Evolutionary conservation across 768 basidiomycete genomes (phyloP), one percentile per base, ranked within the genome.

Genomic region (Tulasnella sp.): DNA sequence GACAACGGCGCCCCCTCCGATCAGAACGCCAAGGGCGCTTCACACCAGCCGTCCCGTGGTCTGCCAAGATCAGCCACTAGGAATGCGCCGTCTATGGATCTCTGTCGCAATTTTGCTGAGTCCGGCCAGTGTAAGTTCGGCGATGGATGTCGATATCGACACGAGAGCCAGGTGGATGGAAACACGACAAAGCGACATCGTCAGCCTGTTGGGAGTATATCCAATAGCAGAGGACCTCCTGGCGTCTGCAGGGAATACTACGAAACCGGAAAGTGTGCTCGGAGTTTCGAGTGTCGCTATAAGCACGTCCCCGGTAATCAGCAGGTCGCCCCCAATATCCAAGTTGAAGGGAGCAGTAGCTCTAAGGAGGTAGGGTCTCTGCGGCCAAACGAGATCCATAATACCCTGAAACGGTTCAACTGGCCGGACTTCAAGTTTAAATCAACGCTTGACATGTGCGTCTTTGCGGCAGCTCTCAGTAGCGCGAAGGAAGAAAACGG

Each of bases 161-260:
- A 74, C 75, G 1, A 75, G 78, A 61, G 71, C 68, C 4, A 77
- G 74, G 63, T 76, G 77, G 60, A 51, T 66, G 50, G 31, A 30
- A 22, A 31, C 70, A 43, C 62, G 63, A 11, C 73, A 68, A 60
- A 30, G 43, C 31, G 24, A 30, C 42, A 21, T 59, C 27, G 56
- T 22, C 53, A 10, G 60, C 66, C 70, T 3, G 31, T 68, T 0
- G 65, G 67, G 9, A 61, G 66, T 1, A 44, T n/a, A n/a, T 12
- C 8, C 19, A 63, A 12, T 12, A 11, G 2, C 53, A 21, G 11
- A 24, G 24, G 57, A 22, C 74, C 75, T 2, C 61, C 27, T 21
- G 77, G 77, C 1, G 68, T 72, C 7, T 82, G 80, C 68, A 67
- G 62, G 24, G 75, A 67, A 62, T 82, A 69, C 64, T 81, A 78